Base-by-base conservation (phyloP, 352 stramenopile species). In the Phytophthora citricola region DNA sequence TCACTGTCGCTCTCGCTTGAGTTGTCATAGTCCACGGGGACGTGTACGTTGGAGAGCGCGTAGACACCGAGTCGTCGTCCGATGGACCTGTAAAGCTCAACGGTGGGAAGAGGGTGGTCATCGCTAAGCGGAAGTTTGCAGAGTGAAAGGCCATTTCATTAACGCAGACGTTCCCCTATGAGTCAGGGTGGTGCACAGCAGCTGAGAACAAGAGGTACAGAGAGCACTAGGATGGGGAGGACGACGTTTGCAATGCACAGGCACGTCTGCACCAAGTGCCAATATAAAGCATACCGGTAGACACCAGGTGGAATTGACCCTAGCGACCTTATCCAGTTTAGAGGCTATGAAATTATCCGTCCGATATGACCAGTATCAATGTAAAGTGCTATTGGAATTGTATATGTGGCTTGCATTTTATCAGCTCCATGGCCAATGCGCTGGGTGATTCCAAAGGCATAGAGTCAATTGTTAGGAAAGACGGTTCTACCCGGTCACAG, bases 1-100 rank as follows among this genome's bases (percentile, higher is more conserved):
- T 69, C 62, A 27, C 40, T 69, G n/a, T 69, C 55, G 17, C 53
- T 64, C 14, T 58, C 61, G 43, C 62, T 58, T 20, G 62, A 65
- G 15, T 31, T 38, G 29, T 69, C 55, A 2, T 53, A 48, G 15
- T 64, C 48, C 7, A 60, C 27, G 7, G 39, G 46, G 39, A 60
- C 12, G 61, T 61, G 43, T 69, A 47, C 26, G 60, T 55, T 11
- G 60, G 51, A 5, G 60, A 68, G 5, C 60, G 60, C 5, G 60
- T 68, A 1, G 60, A 26, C 11, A 57, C 52, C 9, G 45, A 55
- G 24, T 31, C 34, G 29, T 63, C 56, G 15, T 12, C n/a, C 26
- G 15, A 22, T 32, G 39, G 22, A 43, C n/a, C 36, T 7, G 52
- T 34, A 1, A 59, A 32, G 27, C 15, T 40, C 32, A 48, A 8